These are phyloP conservation scores for Rhodotorula kratochvilovae DNA, from an alignment of 768 basidiomycete genomes.

Conservation along the genomic window DNA sequence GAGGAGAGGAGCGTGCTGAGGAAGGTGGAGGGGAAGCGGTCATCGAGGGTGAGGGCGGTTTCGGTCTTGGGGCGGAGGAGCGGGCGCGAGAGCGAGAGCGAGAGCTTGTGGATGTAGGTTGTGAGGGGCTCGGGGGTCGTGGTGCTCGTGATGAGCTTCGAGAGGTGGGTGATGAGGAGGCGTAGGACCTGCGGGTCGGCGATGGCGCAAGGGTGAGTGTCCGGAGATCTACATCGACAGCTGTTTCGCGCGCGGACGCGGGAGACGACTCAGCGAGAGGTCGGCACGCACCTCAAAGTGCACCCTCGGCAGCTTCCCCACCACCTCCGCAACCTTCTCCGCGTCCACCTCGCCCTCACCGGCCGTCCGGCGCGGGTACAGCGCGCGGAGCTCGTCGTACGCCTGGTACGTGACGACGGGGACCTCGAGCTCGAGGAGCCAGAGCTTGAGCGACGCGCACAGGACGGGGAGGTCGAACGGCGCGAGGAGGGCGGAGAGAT, in stretches of 20 bases:
- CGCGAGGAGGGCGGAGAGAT: slow-evolving; percentile 55
- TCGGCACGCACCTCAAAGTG: slow-evolving; percentile 30
- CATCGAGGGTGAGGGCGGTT: slow-evolving; percentile 79
- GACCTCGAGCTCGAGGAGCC: slow-evolving; percentile 84
- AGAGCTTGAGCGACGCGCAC: slow-evolving; percentile 78
- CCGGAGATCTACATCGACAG: too few species aligned
- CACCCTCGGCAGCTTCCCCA: slow-evolving; percentile 21
- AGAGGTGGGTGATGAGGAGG: slow-evolving; percentile 59
- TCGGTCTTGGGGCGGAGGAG: slow-evolving; percentile 78
- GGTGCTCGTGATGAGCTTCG: slow-evolving; percentile 42
- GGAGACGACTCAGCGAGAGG: slow-evolving; percentile 41
- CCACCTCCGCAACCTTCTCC: background rate
- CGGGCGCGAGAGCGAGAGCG: slow-evolving; percentile 74
- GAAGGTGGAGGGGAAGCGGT: slow-evolving; percentile 75
- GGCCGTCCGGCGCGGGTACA: slow-evolving; percentile 61
- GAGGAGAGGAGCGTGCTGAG: slow-evolving; percentile 71
- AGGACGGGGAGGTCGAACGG: slow-evolving; percentile 82
- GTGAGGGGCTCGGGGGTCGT: slow-evolving; percentile 59
- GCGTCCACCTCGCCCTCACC: background rate
- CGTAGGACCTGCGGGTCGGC: slow-evolving; percentile 65
- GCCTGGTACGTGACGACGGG: slow-evolving; percentile 79
- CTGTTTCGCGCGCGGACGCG: too few species aligned
- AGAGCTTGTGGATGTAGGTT: slow-evolving; percentile 78
- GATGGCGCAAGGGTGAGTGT: too few species aligned
- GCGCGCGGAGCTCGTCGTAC: slow-evolving; percentile 81